A percentile compares a stretch with the other conserved stretches of the same genome.
Evolutionary conservation across 2,329 filamentous ascomycete genomes (phyloP).

Genomic region (Fusarium sublunatum): DNA sequence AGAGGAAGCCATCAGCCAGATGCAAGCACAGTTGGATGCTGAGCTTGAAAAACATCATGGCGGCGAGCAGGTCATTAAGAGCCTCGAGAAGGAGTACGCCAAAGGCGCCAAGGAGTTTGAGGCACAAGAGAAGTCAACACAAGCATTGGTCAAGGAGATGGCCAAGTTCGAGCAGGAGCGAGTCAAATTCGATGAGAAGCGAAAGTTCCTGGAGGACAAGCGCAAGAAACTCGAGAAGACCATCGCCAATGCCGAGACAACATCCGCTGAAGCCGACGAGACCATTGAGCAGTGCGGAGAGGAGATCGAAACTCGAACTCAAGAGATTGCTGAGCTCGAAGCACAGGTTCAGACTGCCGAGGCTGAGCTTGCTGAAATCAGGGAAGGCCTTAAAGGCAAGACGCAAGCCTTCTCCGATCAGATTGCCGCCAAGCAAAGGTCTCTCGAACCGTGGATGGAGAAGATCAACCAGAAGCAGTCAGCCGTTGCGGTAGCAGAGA

Average conservation of each 20-base stretch:
- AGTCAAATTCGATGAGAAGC: slow-evolving; percentile 98
- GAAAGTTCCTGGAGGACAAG: slow-evolving; percentile 91
- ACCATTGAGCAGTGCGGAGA: slow-evolving; percentile 80
- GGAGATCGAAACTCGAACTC: slow-evolving; percentile 80
- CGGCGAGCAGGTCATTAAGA: slow-evolving; percentile 88
- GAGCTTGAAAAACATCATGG: slow-evolving; percentile 94
- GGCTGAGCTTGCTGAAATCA: slow-evolving; percentile 81
- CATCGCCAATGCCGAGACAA: slow-evolving; percentile 79
- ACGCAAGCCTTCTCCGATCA: slow-evolving; percentile 94
- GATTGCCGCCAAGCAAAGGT: slow-evolving; percentile 91
- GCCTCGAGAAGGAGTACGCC: slow-evolving; percentile 86
- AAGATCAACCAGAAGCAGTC: slow-evolving; percentile 98
- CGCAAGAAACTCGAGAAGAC: slow-evolving; percentile 95
- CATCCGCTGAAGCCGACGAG: slow-evolving; percentile 78
- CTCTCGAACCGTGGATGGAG: slow-evolving; percentile 94
- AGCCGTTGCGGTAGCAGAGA: slow-evolving; percentile 91
- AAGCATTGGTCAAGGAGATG: slow-evolving; percentile 84
- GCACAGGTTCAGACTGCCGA: slow-evolving; percentile 82
- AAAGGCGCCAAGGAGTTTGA: slow-evolving; percentile 87
- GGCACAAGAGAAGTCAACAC: slow-evolving; percentile 81
- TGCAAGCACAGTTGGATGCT: slow-evolving; percentile 85
- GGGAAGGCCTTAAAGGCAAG: slow-evolving; percentile 91
- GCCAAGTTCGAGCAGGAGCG: slow-evolving; percentile 94
- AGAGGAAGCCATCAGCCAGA: slow-evolving; percentile 88
- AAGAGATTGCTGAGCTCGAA: slow-evolving; percentile 82